phyloP scores from a whole-genome alignment of 225 moss, liverwort and hornwort genomes.

The Physcomitrium patens region DNA sequence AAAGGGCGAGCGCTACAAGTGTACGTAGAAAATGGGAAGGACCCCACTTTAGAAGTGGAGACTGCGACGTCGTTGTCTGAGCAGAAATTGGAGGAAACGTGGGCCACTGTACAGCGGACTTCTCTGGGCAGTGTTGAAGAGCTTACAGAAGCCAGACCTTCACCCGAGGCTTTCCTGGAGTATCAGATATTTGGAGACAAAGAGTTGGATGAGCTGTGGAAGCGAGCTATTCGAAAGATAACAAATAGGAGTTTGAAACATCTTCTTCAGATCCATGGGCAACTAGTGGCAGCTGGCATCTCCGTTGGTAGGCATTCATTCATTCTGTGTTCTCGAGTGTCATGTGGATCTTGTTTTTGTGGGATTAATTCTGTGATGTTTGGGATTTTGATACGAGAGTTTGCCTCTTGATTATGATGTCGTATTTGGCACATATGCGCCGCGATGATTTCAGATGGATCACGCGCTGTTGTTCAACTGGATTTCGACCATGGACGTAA shows the following conservation, averaged over 20 bases:
- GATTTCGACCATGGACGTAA: constrained; percentile 80
- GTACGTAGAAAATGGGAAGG: constrained; percentile 25
- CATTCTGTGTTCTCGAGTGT: too few relatives aligned
- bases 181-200: constrained; percentile 33
- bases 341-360: neutral
- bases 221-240: constrained; percentile 31
- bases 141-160: neutral
- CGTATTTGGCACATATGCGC: neutral
- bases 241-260: constrained; percentile 35
- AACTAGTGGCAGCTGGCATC: constrained; percentile 42
- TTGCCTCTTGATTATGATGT: neutral
- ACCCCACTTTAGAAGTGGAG: constrained; percentile 35
- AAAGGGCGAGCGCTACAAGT: constrained; percentile 6
- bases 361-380: neutral
- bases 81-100: constrained; percentile 55
- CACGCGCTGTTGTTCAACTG: constrained; percentile 75
- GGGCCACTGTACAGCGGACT: constrained; percentile 35
- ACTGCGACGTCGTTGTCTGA: constrained; percentile 35
- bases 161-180: neutral
- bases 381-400: neutral
- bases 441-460: constrained; percentile 35
- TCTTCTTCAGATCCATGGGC: constrained; percentile 44
- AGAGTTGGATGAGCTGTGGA: constrained; percentile 46
- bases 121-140: neutral
- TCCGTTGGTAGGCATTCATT: constrained; percentile 34